A percentile compares a stretch with the other conserved stretches of the same genome.
Conservation (phyloP, 805 yeast species). For the Kazachstania bromeliacearum region DNA sequence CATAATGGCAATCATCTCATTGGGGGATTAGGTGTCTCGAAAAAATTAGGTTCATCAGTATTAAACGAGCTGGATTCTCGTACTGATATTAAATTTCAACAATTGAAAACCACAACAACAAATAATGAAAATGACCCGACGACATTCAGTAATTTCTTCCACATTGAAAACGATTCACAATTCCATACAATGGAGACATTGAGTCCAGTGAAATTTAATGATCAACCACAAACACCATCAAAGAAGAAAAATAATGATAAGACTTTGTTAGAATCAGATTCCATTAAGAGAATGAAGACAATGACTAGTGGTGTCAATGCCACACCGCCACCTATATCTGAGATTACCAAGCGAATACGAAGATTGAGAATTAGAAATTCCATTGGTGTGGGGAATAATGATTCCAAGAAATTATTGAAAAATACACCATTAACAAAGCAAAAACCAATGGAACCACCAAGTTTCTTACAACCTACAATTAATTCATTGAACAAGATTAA, state of each 20-base stretch:
- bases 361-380: conserved; percentile 17
- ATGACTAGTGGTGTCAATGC: conserved; percentile 1
- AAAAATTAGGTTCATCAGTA: conserved; percentile 28
- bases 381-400: neutral
- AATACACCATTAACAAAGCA: conserved; percentile 15
- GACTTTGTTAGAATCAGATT: conserved; percentile 3
- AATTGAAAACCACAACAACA: conserved; percentile 6
- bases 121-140: neutral
- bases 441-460: conserved; percentile 16
- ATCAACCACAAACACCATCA: conserved; percentile 7
- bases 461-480: conserved; percentile 20
- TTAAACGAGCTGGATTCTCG: conserved; percentile 29
- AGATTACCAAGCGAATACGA: conserved; percentile 22
- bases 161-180: conserved; percentile 16
- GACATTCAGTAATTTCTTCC: conserved; percentile 7
- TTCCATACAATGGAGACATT: conserved; percentile 29
- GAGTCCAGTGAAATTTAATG: conserved; percentile 11
- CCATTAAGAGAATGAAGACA: conserved; percentile 8
- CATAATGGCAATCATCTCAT: conserved; percentile 13
- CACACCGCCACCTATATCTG: conserved; percentile 13
- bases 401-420: conserved; percentile 5
- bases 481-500: conserved; percentile 17
- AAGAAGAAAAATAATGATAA: conserved; percentile 4
- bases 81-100: conserved; percentile 19
- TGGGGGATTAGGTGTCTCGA: conserved; percentile 25